phyloP scores from a whole-genome alignment of 1,284 basidiomycete species.

The Testicularia cyperi region DNA sequence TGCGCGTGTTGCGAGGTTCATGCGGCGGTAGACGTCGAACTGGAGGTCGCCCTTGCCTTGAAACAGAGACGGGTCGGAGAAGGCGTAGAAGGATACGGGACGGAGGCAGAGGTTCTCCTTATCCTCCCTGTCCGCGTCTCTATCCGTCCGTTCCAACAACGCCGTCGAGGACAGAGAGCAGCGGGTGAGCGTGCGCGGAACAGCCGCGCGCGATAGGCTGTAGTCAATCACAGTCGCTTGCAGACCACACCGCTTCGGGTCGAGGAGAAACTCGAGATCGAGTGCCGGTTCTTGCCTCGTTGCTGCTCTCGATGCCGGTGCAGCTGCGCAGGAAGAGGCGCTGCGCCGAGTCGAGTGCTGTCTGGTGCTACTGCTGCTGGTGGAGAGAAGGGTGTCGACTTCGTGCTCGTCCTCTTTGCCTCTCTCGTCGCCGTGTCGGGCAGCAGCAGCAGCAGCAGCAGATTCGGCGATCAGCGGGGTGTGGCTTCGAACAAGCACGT shows the following conservation, averaged over 20 bases:
- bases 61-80: conserved; percentile 60
- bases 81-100: conserved; percentile 48
- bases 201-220: conserved; percentile 72
- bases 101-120: too few relatives aligned
- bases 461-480: too few relatives aligned
- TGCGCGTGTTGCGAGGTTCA: conserved; percentile 68
- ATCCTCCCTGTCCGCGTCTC: too few relatives aligned
- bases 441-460: too few relatives aligned
- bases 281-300: too few relatives aligned
- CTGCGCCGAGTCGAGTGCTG: conserved; percentile 1
- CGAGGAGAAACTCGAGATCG: too few relatives aligned
- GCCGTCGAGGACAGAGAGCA: too few relatives aligned
- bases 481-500: conserved; percentile 85
- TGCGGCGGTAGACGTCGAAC: conserved; percentile 90
- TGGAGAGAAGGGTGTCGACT: too few relatives aligned
- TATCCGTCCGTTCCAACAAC: too few relatives aligned
- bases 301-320: neutral
- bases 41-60: conserved; percentile 80
- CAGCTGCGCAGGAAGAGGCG: neutral
- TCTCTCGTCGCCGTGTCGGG: too few relatives aligned
- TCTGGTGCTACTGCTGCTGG: neutral
- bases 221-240: conserved; percentile 87
- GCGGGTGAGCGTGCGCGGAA: too few relatives aligned
- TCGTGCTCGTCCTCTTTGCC: too few relatives aligned
- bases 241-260: conserved; percentile 65